Evolutionary conservation across 345 rosid genomes (phyloP), one percentile per base, ranked within the genome.

Genomic region (Mallotus nudiflorus): DNA sequence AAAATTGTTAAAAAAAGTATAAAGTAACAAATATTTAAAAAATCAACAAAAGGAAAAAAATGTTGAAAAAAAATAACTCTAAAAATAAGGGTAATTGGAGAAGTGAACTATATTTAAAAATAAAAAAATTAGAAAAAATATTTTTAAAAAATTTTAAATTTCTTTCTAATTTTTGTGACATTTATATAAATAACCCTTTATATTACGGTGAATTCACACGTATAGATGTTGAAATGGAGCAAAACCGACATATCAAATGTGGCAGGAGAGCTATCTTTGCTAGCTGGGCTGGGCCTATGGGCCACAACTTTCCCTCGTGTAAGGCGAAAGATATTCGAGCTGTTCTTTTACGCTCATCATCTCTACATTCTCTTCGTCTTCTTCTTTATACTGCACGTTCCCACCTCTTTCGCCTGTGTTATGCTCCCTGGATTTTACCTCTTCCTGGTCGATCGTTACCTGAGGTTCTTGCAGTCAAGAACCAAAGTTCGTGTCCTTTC

Each of bases 401-500:
- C 91, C 73, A 71, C 87, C 73, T 31, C 74, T 44, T 87, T 65
- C 78, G 19, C 91, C 15, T 82, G 78, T 77, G 80, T 81, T 1
- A 82, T 83, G 84, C 86, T 92, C 58, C 94, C 97, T 20, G 88
- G 92, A 24, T 90, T 92, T 75, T 90, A 83, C 84, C 92, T 92
- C 71, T 92, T 92, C 82, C 12, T 87, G 65, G 82, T 92, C 39
- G 96, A 90, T 65, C 94, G 96, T 46, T 90, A 67, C 80, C 74
- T 92, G 19, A 73, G 97, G 72, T 85, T 90, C 81, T 78, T 92
- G 13, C 97, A 92, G 75, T 92, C 96, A 45, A 81, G 88, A 19
- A 77, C 62, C 24, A 56, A 72, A 3, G 85, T 80, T 61, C 82
- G 84, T 3, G 62, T 90, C 9, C 62, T 88, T 68, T 83, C 98